A percentile compares a stretch with the other conserved stretches of the same genome.
phyloP scores from a whole-genome alignment of 192 early-diverging fungal species.

The Lobosporangium transversale region DNA sequence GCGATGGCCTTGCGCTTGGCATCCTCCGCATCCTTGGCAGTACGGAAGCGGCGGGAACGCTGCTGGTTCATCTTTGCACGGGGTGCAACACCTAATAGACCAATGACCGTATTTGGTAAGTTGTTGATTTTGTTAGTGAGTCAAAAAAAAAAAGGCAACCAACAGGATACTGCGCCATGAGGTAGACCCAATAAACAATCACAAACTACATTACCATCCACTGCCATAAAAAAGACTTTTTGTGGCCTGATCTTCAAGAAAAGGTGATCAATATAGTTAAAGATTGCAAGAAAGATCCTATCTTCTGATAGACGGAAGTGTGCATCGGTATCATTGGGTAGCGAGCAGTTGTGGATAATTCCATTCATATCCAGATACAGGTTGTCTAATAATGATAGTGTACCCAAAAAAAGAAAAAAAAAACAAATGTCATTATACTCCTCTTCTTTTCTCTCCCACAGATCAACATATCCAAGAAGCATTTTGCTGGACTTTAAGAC shows the following conservation, averaged over 20 bases:
- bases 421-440: no score
- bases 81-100: constrained; percentile 82
- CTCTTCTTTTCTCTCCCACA: no score
- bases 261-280: constrained; percentile 95
- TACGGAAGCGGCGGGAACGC: constrained; percentile 94
- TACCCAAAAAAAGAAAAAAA: background rate
- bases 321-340: constrained; percentile 89
- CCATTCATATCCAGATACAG: constrained; percentile 99
- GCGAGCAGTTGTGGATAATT: constrained; percentile 97
- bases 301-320: constrained; percentile 92
- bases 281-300: constrained; percentile 93
- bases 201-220: no score
- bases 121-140: no score
- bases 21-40: constrained; percentile 85
- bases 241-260: constrained; percentile 93
- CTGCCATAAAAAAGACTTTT: constrained; percentile 94
- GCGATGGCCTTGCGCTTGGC: constrained; percentile 69
- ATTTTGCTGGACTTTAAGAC: background rate
- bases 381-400: no score
- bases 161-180: no score
- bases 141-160: no score
- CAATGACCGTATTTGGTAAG: background rate
- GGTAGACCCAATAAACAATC: no score
- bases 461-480: background rate
- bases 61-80: constrained; percentile 99